phyloP scores from a whole-genome alignment of 78 protist species.

The Dictyostelium citrinum region DNA sequence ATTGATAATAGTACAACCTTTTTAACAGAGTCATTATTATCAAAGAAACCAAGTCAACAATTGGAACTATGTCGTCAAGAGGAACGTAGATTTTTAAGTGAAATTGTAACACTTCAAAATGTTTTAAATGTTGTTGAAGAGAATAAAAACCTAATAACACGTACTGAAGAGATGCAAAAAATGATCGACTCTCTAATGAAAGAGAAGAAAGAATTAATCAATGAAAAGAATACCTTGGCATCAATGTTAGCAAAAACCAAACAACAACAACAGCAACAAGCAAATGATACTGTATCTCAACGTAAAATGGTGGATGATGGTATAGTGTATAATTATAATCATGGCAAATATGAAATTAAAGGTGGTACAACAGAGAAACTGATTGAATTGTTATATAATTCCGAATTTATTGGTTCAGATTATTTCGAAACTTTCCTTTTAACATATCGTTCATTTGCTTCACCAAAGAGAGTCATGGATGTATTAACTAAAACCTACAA shows the following conservation, averaged over 20 bases:
- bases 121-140: constrained; percentile 57
- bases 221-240: neutral
- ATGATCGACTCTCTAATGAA: constrained; percentile 32
- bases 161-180: constrained; percentile 59
- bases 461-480: constrained; percentile 66
- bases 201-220: constrained; percentile 14
- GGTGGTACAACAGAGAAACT: constrained; percentile 80
- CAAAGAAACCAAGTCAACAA: neutral
- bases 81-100: constrained; percentile 43
- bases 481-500: constrained; percentile 44
- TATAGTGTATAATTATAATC: constrained; percentile 2
- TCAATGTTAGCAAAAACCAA: neutral
- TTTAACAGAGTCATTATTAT: neutral
- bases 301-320: constrained; percentile 58
- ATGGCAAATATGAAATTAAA: constrained; percentile 68
- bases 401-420: constrained; percentile 37
- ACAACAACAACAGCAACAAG: neutral
- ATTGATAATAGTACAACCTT: constrained; percentile 12
- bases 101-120: constrained; percentile 52
- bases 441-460: constrained; percentile 80
- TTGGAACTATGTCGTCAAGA: constrained; percentile 26
- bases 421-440: constrained; percentile 79
- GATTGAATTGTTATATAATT: constrained; percentile 50
- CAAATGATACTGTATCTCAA: neutral
- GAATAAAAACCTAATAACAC: constrained; percentile 25